phyloP scores from a whole-genome alignment of 2,329 filamentous ascomycete species.

The Aspergillus oerlinghausenensis region DNA sequence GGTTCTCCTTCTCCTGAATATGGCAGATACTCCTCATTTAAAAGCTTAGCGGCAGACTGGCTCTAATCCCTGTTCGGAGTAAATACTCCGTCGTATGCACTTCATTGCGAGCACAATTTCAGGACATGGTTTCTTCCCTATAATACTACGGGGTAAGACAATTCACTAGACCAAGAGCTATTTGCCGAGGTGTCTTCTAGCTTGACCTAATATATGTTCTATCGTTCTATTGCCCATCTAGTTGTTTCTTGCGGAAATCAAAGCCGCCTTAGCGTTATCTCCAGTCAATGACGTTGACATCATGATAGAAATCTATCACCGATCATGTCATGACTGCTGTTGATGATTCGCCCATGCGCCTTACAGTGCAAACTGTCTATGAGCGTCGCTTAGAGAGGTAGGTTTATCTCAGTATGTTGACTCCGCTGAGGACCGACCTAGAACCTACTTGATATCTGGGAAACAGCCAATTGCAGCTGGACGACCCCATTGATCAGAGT shows the following conservation, averaged over 20 bases:
- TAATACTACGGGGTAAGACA: too few relatives aligned
- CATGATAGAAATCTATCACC: background rate
- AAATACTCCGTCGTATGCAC: background rate
- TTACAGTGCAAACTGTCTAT: background rate
- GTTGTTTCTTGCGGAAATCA: background rate
- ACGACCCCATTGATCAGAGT: background rate
- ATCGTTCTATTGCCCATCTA: background rate
- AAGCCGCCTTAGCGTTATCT: background rate
- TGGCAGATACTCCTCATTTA: slow-evolving; percentile 7
- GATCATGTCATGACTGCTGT: background rate
- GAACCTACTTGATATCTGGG: background rate
- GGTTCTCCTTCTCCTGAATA: slow-evolving; percentile 2
- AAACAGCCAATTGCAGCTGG: background rate
- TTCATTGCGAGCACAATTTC: background rate
- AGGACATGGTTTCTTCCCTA: too few relatives aligned
- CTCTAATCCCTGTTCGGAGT: background rate
- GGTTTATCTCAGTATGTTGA: too few relatives aligned
- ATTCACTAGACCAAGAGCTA: too few relatives aligned
- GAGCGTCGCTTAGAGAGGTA: too few relatives aligned
- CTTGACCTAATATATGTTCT: background rate
- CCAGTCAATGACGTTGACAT: background rate
- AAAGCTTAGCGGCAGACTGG: slow-evolving; percentile 10
- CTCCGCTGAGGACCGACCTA: background rate
- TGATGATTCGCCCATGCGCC: background rate
- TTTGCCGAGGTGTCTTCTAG: background rate